Evolutionary conservation across 495 filamentous ascomycete genomes (phyloP), one percentile per base, ranked within the genome.

Genomic region (Neurospora discreta): DNA sequence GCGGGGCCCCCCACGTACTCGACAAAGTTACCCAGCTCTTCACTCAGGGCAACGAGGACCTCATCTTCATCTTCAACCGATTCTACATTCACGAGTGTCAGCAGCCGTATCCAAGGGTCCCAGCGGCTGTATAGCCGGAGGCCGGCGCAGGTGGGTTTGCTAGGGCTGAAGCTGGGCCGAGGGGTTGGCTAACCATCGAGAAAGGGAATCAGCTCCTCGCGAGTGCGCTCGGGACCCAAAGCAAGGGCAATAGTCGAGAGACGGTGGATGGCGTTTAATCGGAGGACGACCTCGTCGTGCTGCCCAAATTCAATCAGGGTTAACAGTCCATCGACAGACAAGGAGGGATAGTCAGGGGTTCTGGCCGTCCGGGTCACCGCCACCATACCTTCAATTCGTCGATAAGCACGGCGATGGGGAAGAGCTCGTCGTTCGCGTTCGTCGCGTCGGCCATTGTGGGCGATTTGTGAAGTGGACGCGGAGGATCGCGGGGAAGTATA

Each of bases 61-160:
- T 99, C 95, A 79, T 99, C 95, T 81, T 99, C 95, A 74, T 99
- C 95, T 84, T 99, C 95, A 71, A 99, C 94, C 46, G 94, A 97
- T 82, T 99, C 95, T 99, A 81, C 26, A 76, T 72, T 69, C 58
- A 71, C 72, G 71, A 74, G 68, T 65, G 52, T 65, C 52, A 65
- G 52, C 52, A 26, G 52, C 52, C 52, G 52, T 65, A 65, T 65
- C 15, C 33, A 26, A 65, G 3, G 9, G 33, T 33, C 52, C 52
- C 52, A 18, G 23, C 52, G 26, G 52, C 30, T 65, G 52, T 65
- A 9, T 65, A 30, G 52, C 52, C 52, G 26, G 52, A 10, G 5
- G 33, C 40, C 13, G 67, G 52, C n/a, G 42, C 26, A 16, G 52
- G 39, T 44, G 38, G 71, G 33, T 23, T 60, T 65, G 71, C 69